Evolutionary conservation across 768 basidiomycete species (phyloP).

Genomic region (Botryobasidium botryosum): DNA sequence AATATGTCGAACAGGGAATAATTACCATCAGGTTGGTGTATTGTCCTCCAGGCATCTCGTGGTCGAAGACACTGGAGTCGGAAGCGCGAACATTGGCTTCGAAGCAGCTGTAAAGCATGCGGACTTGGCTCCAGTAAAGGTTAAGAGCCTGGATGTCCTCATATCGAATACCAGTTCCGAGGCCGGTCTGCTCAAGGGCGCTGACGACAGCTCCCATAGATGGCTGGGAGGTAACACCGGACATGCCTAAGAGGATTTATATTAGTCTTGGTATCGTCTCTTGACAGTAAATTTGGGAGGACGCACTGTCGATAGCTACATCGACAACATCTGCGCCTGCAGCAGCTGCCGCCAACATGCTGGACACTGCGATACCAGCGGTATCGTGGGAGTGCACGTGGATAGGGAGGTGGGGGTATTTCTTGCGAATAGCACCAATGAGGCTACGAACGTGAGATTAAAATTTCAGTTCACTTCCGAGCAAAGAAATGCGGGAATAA

Average conservation of each 20-base stretch:
- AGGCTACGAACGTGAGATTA: conserved; percentile 31
- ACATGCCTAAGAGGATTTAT: conserved; percentile 60
- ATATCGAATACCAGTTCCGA: conserved; percentile 93
- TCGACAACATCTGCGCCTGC: conserved; percentile 99
- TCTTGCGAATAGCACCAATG: conserved; percentile 85
- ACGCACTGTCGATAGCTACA: conserved; percentile 92
- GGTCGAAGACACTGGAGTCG: conserved; percentile 95
- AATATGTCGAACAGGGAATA: neutral
- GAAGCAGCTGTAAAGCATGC: conserved; percentile 88
- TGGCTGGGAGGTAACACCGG: conserved; percentile 93
- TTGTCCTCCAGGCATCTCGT: conserved; percentile 98
- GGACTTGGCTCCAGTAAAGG: conserved; percentile 95
- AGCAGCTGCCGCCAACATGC: conserved; percentile 87
- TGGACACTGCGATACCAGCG: conserved; percentile 93
- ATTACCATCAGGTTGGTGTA: conserved; percentile 83
- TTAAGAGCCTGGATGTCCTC: conserved; percentile 96
- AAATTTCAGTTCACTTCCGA: neutral
- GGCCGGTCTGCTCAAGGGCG: conserved; percentile 83
- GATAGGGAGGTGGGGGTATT: conserved; percentile 93
- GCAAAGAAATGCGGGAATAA: conserved; percentile 10
- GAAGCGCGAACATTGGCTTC: conserved; percentile 96
- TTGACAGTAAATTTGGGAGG: neutral
- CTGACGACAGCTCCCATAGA: conserved; percentile 96
- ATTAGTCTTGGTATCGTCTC: conserved; percentile 11
- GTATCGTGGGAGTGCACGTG: conserved; percentile 99